Evolutionary conservation across 2,329 filamentous ascomycete genomes (phyloP).

Genomic region (Epichloe brachyelytri): DNA sequence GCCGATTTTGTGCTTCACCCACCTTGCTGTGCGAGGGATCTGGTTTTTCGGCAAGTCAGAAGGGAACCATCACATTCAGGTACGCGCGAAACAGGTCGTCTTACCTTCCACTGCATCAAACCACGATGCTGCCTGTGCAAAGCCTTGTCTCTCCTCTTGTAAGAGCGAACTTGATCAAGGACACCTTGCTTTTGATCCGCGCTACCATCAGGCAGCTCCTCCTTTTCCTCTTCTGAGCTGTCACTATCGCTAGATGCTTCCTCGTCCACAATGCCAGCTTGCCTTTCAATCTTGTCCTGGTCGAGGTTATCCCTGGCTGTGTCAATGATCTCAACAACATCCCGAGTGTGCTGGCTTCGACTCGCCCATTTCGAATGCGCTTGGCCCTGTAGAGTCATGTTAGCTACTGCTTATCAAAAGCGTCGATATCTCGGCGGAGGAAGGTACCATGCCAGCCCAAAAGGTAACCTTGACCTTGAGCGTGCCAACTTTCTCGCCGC

Average conservation of each 20-base stretch:
- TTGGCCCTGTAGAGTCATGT: conserved; percentile 14
- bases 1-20: conserved; percentile 37
- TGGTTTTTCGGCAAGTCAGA: conserved; percentile 5
- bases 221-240: conserved; percentile 22
- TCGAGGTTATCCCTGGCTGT: conserved; percentile 23
- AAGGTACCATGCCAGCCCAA: conserved; percentile 22
- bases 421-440: not conserved
- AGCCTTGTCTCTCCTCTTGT: conserved; percentile 43
- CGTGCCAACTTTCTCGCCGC: conserved; percentile 34
- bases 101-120: conserved; percentile 56
- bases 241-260: conserved; percentile 18
- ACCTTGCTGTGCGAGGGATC: conserved; percentile 33
- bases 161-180: conserved; percentile 43
- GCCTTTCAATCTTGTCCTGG: conserved; percentile 19
- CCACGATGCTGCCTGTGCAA: conserved; percentile 55
- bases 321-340: conserved; percentile 35
- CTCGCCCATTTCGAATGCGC: conserved; percentile 24
- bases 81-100: conserved; percentile 1
- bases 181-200: conserved; percentile 28
- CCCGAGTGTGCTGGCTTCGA: conserved; percentile 20
- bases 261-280: conserved; percentile 22
- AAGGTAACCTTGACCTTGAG: conserved; percentile 27
- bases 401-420: not conserved
- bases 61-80: not conserved
- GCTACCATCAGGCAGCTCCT: conserved; percentile 26